Conservation (phyloP, 2,329 filamentous ascomycete genomes). For the Pleomassaria siparia region DNA sequence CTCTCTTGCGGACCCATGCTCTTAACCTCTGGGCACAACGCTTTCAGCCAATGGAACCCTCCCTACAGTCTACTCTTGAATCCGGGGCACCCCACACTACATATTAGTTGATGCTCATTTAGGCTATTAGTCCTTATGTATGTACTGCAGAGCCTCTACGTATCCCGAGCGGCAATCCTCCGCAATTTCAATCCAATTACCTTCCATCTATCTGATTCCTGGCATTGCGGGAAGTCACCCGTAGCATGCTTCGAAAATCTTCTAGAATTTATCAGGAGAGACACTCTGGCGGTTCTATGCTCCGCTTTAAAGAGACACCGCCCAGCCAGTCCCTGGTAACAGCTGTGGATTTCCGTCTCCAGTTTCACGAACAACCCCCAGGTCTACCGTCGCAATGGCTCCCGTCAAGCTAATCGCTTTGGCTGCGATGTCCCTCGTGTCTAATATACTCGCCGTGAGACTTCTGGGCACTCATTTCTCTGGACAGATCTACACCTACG, state of each 20-base stretch:
- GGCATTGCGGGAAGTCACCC: not conserved
- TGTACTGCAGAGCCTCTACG: not conserved
- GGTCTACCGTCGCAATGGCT: slow-evolving; percentile 7
- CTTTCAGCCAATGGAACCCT: not conserved
- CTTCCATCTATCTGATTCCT: slow-evolving; percentile 1
- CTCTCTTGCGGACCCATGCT: not conserved
- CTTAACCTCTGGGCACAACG: not conserved
- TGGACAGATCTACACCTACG: slow-evolving; percentile 7
- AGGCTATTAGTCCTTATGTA: not conserved
- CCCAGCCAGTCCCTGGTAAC: slow-evolving; percentile 1
- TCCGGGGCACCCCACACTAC: not conserved
- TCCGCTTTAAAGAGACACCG: slow-evolving; percentile 4
- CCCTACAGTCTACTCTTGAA: not conserved
- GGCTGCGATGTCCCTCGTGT: slow-evolving; percentile 4
- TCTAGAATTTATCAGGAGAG: slow-evolving; percentile 1
- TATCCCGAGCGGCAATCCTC: not conserved
- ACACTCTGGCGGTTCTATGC: not conserved
- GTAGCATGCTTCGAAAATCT: not conserved
- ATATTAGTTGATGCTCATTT: not conserved
- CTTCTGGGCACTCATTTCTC: slow-evolving; percentile 11
- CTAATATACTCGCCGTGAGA: slow-evolving; percentile 4
- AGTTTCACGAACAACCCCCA: not conserved
- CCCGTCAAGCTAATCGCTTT: slow-evolving; percentile 5
- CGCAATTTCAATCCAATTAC: slow-evolving; percentile 1
- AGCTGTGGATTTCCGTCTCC: not conserved